Percentiles rank a stretch among this genome's conserved stretches.
phyloP scores from a whole-genome alignment of 2,329 filamentous ascomycete species.

The Curvularia eragrostidis region DNA sequence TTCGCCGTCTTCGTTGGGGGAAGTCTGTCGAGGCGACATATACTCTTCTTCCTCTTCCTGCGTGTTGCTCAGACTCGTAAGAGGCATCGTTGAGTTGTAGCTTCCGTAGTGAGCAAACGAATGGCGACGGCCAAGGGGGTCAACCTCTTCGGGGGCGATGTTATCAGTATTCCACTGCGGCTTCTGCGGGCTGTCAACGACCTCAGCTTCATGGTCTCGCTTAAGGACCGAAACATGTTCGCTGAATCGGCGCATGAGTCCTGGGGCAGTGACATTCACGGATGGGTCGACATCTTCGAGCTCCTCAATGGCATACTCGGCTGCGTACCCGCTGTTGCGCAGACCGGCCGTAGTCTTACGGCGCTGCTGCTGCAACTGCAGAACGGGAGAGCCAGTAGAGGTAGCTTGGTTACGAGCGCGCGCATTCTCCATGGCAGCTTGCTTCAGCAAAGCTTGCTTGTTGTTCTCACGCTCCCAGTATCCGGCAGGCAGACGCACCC shows the following conservation, averaged over 20 bases:
- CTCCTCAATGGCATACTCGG: conserved; percentile 76
- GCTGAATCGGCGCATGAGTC: conserved; percentile 47
- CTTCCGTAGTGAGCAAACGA: conserved; percentile 66
- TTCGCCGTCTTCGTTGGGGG: conserved; percentile 61
- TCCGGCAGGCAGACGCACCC: conserved; percentile 48
- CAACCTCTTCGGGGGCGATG: conserved; percentile 29
- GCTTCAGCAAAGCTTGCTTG: conserved; percentile 45
- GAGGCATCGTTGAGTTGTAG: conserved; percentile 34
- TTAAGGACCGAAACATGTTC: conserved; percentile 38
- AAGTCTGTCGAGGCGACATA: conserved; percentile 34
- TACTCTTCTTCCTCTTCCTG: conserved; percentile 42
- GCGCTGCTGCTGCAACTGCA: conserved; percentile 30
- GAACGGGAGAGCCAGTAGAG: conserved; percentile 38
- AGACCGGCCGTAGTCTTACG: conserved; percentile 55
- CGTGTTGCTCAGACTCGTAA: conserved; percentile 39
- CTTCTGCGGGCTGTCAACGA: conserved; percentile 32
- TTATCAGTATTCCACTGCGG: conserved; percentile 41
- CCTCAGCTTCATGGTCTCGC: conserved; percentile 35
- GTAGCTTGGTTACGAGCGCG: conserved; percentile 42
- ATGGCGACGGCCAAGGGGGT: conserved; percentile 73
- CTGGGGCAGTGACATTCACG: conserved; percentile 49
- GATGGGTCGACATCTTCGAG: conserved; percentile 68
- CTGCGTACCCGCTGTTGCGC: conserved; percentile 64
- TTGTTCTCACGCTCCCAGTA: conserved; percentile 45
- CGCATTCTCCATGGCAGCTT: conserved; percentile 47